Evolutionary conservation across 2,329 filamentous ascomycete genomes (phyloP).

Genomic region (Diplodia seriata): DNA sequence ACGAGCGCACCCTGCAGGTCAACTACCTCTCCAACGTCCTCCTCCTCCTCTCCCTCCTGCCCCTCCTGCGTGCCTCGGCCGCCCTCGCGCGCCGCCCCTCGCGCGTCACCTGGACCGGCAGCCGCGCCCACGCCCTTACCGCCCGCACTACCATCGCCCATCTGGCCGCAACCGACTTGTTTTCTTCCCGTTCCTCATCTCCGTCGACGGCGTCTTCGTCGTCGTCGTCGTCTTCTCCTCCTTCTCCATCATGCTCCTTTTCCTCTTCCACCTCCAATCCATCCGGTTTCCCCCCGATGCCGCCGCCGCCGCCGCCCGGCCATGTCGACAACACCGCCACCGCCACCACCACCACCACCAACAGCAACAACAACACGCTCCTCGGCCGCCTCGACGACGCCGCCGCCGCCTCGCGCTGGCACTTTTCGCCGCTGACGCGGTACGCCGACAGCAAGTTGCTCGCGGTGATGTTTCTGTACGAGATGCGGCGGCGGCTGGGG

Average conservation of each 20-base stretch:
- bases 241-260: too few relatives aligned
- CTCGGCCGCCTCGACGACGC: neutral
- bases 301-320: too few relatives aligned
- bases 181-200: too few relatives aligned
- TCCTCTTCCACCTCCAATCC: too few relatives aligned
- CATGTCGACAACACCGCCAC: too few relatives aligned
- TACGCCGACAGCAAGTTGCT: slow-evolving; percentile 18
- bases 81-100: neutral
- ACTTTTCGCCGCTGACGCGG: neutral
- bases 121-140: slow-evolving; percentile 10
- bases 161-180: neutral
- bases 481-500: neutral
- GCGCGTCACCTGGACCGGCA: slow-evolving; percentile 13
- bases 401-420: too few relatives aligned
- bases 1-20: slow-evolving; percentile 6
- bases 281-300: too few relatives aligned
- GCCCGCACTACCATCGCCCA: neutral
- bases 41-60: slow-evolving; percentile 5
- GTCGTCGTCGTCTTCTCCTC: too few relatives aligned
- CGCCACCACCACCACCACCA: too few relatives aligned
- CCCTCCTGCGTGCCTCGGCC: slow-evolving; percentile 2
- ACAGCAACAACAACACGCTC: neutral
- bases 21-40: slow-evolving; percentile 12
- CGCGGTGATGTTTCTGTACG: neutral
- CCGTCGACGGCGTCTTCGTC: too few relatives aligned